Conservation (phyloP, 2,329 filamentous ascomycete genomes). For the Ophiostoma sp. region DNA sequence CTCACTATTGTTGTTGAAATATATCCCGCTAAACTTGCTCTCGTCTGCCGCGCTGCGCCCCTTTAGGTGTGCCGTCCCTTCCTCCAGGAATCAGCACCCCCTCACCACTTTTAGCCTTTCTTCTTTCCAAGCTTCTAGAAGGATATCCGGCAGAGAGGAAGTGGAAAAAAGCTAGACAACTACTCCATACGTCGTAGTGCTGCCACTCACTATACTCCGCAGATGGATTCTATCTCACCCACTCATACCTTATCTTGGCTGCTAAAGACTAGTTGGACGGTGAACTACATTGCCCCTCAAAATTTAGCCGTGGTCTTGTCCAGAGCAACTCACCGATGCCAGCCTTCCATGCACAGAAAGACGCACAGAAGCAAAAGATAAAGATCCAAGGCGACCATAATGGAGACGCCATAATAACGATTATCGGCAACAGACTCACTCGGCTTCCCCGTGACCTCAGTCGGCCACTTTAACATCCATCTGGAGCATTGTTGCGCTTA, state of each 20-base stretch:
- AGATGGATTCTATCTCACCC: background rate
- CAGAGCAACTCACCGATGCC: background rate
- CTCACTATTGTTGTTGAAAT: background rate
- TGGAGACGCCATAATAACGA: background rate
- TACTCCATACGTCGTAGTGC: background rate
- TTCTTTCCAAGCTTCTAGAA: slow-evolving; percentile 17
- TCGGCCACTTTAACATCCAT: background rate
- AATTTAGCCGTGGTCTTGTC: background rate
- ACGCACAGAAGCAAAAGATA: background rate
- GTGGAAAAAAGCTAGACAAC: background rate
- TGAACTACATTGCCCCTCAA: background rate
- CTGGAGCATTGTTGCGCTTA: background rate
- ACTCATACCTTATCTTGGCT: background rate
- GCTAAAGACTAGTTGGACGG: background rate
- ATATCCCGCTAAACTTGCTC: background rate
- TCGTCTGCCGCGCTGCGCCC: background rate
- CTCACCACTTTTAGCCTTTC: background rate
- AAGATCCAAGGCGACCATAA: background rate
- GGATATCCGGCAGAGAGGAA: background rate
- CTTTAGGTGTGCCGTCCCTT: background rate
- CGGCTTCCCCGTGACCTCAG: background rate
- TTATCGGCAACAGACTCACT: background rate
- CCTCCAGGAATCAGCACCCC: background rate
- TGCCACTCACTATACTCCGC: background rate
- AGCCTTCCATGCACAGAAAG: slow-evolving; percentile 6